phyloP scores from a whole-genome alignment of 225 moss, liverwort and hornwort species.

The Ulota crispa region DNA sequence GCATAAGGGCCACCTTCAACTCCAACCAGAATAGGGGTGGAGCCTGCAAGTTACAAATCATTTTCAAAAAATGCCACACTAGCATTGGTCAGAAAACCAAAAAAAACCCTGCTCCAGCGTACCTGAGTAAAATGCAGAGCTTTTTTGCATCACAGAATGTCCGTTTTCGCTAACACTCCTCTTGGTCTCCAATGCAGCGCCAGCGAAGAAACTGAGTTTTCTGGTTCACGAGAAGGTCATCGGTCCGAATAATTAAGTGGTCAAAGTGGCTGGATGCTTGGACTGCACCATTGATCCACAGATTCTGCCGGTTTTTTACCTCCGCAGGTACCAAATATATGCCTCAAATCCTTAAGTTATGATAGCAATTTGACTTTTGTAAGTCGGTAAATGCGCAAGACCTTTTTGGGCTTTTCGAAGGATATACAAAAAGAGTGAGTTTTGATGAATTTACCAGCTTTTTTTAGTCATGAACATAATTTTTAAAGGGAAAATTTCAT shows the following conservation, averaged over 20 bases:
- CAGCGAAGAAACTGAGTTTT: not conserved
- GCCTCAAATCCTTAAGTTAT: not conserved
- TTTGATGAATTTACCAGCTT: too few relatives aligned
- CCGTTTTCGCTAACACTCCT: not conserved
- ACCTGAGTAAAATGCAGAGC: not conserved
- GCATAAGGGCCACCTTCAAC: too few relatives aligned
- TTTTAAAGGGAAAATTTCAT: too few relatives aligned
- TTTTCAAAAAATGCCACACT: too few relatives aligned
- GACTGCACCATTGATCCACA: not conserved
- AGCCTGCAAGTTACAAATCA: too few relatives aligned
- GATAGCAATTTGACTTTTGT: not conserved
- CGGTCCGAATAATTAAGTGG: not conserved
- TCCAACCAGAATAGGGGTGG: too few relatives aligned
- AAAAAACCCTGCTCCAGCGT: too few relatives aligned
- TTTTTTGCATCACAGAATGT: not conserved
- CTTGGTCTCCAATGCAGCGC: slow-evolving; percentile 23
- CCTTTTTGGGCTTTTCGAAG: too few relatives aligned
- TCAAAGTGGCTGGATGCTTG: not conserved
- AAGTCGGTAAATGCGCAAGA: too few relatives aligned
- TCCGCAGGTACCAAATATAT: not conserved
- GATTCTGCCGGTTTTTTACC: not conserved
- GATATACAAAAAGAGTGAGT: too few relatives aligned
- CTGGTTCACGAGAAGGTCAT: slow-evolving; percentile 5
- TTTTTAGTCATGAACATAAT: too few relatives aligned
- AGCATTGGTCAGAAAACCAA: too few relatives aligned